Evolutionary conservation across 176 grass and related monocot genomes (phyloP).

Genomic region (Secale cereale): DNA sequence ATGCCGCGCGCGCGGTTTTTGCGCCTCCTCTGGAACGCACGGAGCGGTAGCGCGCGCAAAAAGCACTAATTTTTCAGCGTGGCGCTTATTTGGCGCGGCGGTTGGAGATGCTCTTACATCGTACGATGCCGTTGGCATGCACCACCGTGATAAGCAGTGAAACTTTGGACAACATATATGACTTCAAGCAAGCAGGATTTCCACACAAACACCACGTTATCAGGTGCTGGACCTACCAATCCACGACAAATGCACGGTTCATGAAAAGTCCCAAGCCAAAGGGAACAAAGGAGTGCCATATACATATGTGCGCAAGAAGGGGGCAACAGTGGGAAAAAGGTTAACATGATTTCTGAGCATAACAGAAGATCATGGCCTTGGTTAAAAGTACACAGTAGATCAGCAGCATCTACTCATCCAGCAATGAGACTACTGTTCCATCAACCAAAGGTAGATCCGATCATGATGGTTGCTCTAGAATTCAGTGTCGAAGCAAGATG

Average conservation of each 20-base stretch:
- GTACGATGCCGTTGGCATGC: neutral
- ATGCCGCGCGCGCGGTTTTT: too few relatives aligned
- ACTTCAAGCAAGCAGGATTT: neutral
- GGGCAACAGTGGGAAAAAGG: neutral
- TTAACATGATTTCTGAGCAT: conserved; percentile 2
- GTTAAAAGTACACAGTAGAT: conserved; percentile 23
- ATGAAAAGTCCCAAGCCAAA: neutral
- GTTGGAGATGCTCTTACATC: neutral
- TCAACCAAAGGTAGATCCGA: neutral
- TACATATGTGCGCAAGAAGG: neutral
- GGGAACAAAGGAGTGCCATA: neutral
- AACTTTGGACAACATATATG: neutral
- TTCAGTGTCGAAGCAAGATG: conserved; percentile 89
- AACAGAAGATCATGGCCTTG: neutral
- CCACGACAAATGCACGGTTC: neutral
- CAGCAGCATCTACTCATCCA: neutral
- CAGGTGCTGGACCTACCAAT: neutral
- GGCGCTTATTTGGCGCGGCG: too few relatives aligned
- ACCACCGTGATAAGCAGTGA: neutral
- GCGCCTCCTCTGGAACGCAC: too few relatives aligned
- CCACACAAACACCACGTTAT: neutral
- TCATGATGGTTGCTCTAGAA: conserved; percentile 55
- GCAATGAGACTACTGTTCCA: neutral
- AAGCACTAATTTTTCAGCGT: too few relatives aligned
- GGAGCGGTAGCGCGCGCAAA: too few relatives aligned